phyloP scores from a whole-genome alignment of 306 rosid genomes.

The Calophaca sinica region DNA sequence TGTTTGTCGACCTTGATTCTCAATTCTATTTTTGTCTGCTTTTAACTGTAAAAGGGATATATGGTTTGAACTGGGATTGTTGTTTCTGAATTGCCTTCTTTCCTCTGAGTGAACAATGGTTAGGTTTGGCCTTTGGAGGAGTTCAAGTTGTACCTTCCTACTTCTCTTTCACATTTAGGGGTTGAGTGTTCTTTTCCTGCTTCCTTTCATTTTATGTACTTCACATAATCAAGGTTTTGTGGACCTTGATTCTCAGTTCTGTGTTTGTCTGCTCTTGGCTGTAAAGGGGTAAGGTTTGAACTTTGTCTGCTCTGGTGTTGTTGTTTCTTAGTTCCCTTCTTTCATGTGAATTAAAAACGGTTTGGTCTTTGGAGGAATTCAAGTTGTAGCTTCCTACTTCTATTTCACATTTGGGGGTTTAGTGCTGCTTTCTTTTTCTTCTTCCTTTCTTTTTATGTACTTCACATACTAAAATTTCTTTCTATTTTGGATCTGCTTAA shows the following conservation, averaged over 20 bases:
- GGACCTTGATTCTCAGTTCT: conserved; percentile 43
- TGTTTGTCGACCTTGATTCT: conserved; percentile 41
- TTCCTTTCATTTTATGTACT: conserved; percentile 3
- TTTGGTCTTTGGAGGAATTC: conserved; percentile 31
- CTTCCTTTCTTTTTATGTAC: background rate
- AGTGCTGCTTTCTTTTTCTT: conserved; percentile 26
- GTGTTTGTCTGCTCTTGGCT: conserved; percentile 21
- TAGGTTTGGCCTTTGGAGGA: conserved; percentile 21
- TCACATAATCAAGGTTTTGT: conserved; percentile 5
- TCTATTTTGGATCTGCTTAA: conserved; percentile 40
- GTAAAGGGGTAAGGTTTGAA: conserved; percentile 19
- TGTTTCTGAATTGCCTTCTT: conserved; percentile 39
- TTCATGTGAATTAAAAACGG: background rate
- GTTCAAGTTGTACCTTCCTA: conserved; percentile 43
- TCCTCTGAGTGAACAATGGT: background rate
- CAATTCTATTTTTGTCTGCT: conserved; percentile 23
- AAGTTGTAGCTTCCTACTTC: conserved; percentile 46
- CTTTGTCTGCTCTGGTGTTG: too few relatives aligned
- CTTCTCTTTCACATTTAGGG: conserved; percentile 41
- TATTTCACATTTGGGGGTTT: conserved; percentile 40
- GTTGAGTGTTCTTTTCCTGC: conserved; percentile 20
- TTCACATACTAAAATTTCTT: conserved; percentile 4
- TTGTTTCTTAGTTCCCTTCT: conserved; percentile 37
- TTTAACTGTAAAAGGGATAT: conserved; percentile 1
- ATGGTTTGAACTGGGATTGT: conserved; percentile 31